Percentiles rank a stretch among this genome's conserved stretches.
Conservation (phyloP, 768 basidiomycete genomes). For the Suillus decipiens region DNA sequence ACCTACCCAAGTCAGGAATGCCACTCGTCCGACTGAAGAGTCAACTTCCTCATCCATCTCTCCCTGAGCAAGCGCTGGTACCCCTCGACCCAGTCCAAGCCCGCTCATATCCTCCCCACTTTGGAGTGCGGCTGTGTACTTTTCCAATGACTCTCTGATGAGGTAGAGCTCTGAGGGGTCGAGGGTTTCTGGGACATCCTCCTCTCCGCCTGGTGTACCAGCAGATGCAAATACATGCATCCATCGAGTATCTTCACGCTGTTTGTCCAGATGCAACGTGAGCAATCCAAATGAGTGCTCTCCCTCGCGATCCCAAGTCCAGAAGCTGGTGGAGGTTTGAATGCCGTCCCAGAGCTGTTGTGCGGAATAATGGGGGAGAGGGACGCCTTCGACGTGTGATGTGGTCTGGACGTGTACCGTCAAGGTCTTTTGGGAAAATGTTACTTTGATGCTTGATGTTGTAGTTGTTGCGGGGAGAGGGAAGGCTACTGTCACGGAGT, state of each 20-base stretch:
- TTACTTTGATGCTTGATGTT: conserved; percentile 64
- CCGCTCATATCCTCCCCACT: conserved; percentile 62
- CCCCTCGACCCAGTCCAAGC: conserved; percentile 61
- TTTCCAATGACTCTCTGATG: conserved; percentile 81
- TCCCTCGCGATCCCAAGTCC: conserved; percentile 89
- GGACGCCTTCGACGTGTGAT: conserved; percentile 30
- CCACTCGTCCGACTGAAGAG: conserved; percentile 63
- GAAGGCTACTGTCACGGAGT: conserved; percentile 82
- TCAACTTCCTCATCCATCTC: conserved; percentile 94
- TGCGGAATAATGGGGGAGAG: conserved; percentile 59
- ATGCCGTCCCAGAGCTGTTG: conserved; percentile 81
- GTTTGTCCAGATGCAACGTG: conserved; percentile 86
- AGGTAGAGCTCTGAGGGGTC: conserved; percentile 80
- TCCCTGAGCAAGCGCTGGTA: conserved; percentile 83
- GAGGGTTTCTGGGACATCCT: conserved; percentile 85
- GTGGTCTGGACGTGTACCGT: conserved; percentile 58
- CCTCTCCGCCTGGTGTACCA: conserved; percentile 43
- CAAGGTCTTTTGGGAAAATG: conserved; percentile 64
- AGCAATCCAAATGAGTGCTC: conserved; percentile 69
- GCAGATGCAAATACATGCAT: conserved; percentile 74
- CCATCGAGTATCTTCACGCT: conserved; percentile 83
- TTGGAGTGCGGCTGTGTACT: conserved; percentile 72
- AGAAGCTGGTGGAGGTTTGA: conserved; percentile 76
- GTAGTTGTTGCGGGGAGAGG: conserved; percentile 73
- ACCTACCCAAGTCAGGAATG: conserved; percentile 67